Conservation (phyloP, 1,284 basidiomycete genomes). For the Takashimella koratensis region DNA sequence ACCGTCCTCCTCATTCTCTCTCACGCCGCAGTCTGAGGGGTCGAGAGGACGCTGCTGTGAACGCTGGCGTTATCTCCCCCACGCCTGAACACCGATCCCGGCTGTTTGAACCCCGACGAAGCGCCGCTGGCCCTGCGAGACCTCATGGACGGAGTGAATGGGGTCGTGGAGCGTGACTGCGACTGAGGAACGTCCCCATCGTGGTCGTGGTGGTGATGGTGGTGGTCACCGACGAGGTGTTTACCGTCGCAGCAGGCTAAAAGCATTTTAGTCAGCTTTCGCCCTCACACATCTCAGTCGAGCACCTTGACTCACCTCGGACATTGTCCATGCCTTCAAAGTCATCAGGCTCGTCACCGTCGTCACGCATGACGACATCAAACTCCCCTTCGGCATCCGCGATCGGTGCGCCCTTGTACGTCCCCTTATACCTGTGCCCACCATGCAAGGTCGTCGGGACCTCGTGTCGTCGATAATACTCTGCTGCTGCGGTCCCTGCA, state of each 20-base stretch:
- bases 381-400: slow-evolving; percentile 57
- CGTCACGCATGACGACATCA: slow-evolving; percentile 53
- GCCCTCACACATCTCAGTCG: neutral
- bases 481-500: slow-evolving; percentile 79
- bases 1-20: no score
- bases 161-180: neutral
- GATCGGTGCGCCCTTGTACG: slow-evolving; percentile 35
- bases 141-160: neutral
- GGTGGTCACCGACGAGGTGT: slow-evolving; percentile 63
- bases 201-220: slow-evolving; percentile 56
- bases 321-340: slow-evolving; percentile 95
- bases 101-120: neutral
- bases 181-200: neutral
- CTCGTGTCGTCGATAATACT: slow-evolving; percentile 70
- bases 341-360: slow-evolving; percentile 67
- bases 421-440: slow-evolving; percentile 42
- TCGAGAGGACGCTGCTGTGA: neutral
- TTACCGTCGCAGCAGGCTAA: slow-evolving; percentile 83
- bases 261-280: neutral
- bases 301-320: slow-evolving; percentile 49
- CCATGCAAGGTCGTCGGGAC: slow-evolving; percentile 36
- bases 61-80: neutral
- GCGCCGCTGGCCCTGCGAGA: neutral
- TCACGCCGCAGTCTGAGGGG: neutral
- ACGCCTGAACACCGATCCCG: neutral